Evolutionary conservation across 306 rosid species (phyloP).

Genomic region (Quercus berberidifolia): DNA sequence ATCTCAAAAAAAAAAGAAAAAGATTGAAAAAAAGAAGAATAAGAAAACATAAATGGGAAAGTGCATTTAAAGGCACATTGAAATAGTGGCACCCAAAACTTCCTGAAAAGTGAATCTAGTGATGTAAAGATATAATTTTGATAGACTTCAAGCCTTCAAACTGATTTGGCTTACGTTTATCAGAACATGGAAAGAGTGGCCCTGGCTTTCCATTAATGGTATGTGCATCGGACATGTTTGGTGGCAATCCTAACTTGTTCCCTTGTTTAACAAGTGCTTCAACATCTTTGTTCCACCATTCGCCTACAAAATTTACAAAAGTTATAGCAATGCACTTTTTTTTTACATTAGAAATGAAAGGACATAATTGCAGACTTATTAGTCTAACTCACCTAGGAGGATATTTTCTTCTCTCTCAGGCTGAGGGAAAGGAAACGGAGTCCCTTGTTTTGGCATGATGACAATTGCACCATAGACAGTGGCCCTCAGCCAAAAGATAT

Average conservation of each 20-base stretch:
- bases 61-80: background rate
- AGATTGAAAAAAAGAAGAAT: background rate
- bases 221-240: constrained; percentile 36
- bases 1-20: background rate
- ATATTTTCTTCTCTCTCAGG: constrained; percentile 22
- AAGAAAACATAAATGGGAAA: background rate
- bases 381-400: constrained; percentile 21
- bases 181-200: constrained; percentile 31
- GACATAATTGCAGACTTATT: background rate
- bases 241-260: constrained; percentile 28
- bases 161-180: constrained; percentile 20
- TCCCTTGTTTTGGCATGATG: constrained; percentile 23
- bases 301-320: constrained; percentile 16
- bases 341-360: background rate
- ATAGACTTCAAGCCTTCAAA: background rate
- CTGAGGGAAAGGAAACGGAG: constrained; percentile 27
- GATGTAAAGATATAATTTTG: background rate
- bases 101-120: background rate
- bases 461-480: constrained; percentile 34
- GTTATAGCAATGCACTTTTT: background rate
- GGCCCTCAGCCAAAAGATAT: constrained; percentile 37
- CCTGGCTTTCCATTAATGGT: constrained; percentile 38
- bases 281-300: constrained; percentile 38
- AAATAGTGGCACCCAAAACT: background rate
- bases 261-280: constrained; percentile 32